Base-by-base conservation (phyloP, 116 monocot genomes). In the Thalassia testudinum region DNA sequence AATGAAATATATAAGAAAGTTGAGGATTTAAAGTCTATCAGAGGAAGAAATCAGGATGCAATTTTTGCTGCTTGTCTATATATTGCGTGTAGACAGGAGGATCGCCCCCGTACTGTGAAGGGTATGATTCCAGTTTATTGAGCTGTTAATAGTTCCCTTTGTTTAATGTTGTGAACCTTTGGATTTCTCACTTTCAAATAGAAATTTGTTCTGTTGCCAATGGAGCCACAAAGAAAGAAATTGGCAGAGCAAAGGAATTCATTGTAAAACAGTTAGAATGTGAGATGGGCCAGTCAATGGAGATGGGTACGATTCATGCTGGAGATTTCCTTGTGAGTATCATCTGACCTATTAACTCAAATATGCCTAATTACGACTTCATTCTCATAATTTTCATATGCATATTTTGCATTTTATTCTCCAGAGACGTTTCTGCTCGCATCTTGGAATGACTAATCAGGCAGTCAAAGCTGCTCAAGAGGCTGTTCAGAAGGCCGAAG, bases 221-320 rank as follows among this genome's bases (percentile, higher is more conserved):
- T 72, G 82, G 76, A 54, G 76, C 74, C 27, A 82, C 78, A 27
- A 85, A 85, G 72, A 85, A 85, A 78, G 91, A 91, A 58, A 78
- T 91, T 68, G 79, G 78, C 34, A 49, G 81, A 15, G 76, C 78
- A 10, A 91, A 79, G 51, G 76, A 78, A 30, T 81, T 61, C 44
- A 85, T 91, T 58, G 76, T 78, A 38, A 85, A 74, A 68, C 81
- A 81, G 53, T 71, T 91, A 24, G 87, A 87, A 69, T 72, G 61
- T 55, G 80, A 82, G 58, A 79, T 73, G 78, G 78, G 85, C 20
- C 67, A 70, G 21, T 66, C 73, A 26, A 77, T 83, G 71, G 79
- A 83, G 65, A 90, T 84, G 75, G 84, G 75, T 13, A 76, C 82
- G 21, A 79, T 91, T 53, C 81, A 82, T 72, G 85, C 85, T 29